Base-by-base conservation (phyloP, 2,329 filamentous ascomycete species). In the Paecilomyces dactylethromorphus region DNA sequence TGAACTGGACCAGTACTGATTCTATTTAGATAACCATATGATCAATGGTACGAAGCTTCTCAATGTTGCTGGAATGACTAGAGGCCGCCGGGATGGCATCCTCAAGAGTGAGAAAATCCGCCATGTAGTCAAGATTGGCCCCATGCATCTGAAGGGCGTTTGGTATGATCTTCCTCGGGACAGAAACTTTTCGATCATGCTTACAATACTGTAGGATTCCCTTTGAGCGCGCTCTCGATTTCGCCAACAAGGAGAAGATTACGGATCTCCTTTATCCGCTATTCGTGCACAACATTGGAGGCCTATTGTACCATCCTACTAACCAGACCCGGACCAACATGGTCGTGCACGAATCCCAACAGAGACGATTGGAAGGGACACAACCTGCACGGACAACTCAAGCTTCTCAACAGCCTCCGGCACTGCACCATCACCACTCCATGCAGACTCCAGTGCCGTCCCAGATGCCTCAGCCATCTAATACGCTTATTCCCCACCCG, bases 201-300 rank as follows among this genome's bases (percentile, higher is more conserved):
- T 39, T 22, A 31, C 53, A 18, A 21, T 15, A n/a, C 31, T 35
- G 22, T 66, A 97, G 92, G 92, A 99, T 99, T 69, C 94, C 94
- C 1, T 97, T 96, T 68, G 94, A 97, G 67, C 88, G 94, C 65
- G 94, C 94, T n/a, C 80, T 99, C 57, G 94, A 97, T 69, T 97
- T 99, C 73, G 94, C 94, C 64, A 99, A 99, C 80, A 97, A 97
- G 82, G 94, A 99, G 77, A 97, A 97, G 79, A 99, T 97, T 64
- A 97, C 94, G 0, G 93, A 97, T 76, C 80, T 92, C 54, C 79
- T 97, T 57, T 99, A 97, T 74, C 94, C 94, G 56, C 81, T 99
- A 54, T 99, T 99, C 73, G 94, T 97, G 45, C 92, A 97, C 76
- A 96, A 97, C 76, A 97, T 97, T 71, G 91, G 91, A 60, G 89